Base-by-base conservation (phyloP, 345 rosid species). In the Crucihimalaya himalaica region DNA sequence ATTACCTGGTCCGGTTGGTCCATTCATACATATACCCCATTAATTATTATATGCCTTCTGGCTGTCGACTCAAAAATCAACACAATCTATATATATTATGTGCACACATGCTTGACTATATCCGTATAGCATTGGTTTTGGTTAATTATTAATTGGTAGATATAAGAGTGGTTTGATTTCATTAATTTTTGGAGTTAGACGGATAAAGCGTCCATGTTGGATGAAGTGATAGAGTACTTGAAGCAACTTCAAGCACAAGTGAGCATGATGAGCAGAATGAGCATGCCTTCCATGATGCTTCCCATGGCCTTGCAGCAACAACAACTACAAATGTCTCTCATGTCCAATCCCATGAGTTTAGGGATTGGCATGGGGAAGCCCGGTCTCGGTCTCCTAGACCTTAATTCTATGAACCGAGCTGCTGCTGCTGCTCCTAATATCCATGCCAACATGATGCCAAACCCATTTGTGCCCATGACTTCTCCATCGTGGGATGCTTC, bases 201-300 rank as follows among this genome's bases (percentile, higher is more conserved):
- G 34, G 99, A 95, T 73, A 95, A 95, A 66, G 99, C 99, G 14
- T 95, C 99, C 1, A 93, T 95, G 89, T 84, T 95, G 20, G 99
- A 91, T 71, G 99, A 95, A 80, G 99, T 92, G 74, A 95, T 95
- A 18, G 99, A 95, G 39, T 92, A 95, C 72, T 67, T 92, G 81
- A 95, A 92, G 62, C 99, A 89, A 70, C 73, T 92, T 14, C 97
- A 95, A 86, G 89, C 92, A 8, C 97, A 95, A 76, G 87, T 92
- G 27, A 84, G 87, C 43, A 83, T 95, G 89, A 84, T 92, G 87
- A 81, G 80, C 72, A 84, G 96, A 80, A 86, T 89, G 87, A 92
- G 78, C 77, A 72, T 92, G 65, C 85, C 87, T 40, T 88, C 84
- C 14, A 80, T 91, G 92, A 87, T 89, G 91, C 58, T 89, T 76